A percentile compares a stretch with the other conserved stretches of the same genome.
phyloP scores from a whole-genome alignment of 2,329 filamentous ascomycete genomes.

The Colletotrichum ledebouriae region DNA sequence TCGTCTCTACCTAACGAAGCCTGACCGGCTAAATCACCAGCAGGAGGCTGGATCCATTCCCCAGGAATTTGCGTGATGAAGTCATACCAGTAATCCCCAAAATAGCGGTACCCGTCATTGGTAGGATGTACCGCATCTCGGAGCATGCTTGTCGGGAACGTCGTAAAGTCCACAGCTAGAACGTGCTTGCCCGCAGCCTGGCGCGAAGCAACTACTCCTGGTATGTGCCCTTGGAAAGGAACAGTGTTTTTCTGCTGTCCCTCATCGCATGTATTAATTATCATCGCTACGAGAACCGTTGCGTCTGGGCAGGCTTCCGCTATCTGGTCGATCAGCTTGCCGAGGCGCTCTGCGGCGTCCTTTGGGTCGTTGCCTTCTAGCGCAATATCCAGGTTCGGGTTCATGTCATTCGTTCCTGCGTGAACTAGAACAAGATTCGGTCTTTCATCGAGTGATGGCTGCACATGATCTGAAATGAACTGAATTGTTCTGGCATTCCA shows the following conservation, averaged over 20 bases:
- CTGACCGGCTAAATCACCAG: slow-evolving; percentile 41
- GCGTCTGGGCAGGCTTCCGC: slow-evolving; percentile 50
- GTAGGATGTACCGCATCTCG: slow-evolving; percentile 50
- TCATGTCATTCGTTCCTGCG: slow-evolving; percentile 57
- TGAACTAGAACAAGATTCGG: slow-evolving; percentile 54
- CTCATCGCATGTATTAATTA: slow-evolving; percentile 49
- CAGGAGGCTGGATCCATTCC: slow-evolving; percentile 51
- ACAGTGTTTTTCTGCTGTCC: slow-evolving; percentile 46
- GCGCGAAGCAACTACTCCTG: slow-evolving; percentile 48
- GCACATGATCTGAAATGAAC: slow-evolving; percentile 51
- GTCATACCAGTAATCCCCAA: slow-evolving; percentile 56
- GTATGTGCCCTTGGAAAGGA: slow-evolving; percentile 49
- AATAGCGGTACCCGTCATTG: slow-evolving; percentile 49
- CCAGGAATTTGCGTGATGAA: slow-evolving; percentile 52
- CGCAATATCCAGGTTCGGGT: slow-evolving; percentile 46
- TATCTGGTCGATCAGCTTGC: slow-evolving; percentile 51
- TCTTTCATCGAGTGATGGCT: slow-evolving; percentile 49
- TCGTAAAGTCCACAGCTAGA: slow-evolving; percentile 51
- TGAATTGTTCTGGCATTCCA: slow-evolving; percentile 55
- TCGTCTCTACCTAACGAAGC: too few species aligned
- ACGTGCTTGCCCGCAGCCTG: slow-evolving; percentile 48
- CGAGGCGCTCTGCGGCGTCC: slow-evolving; percentile 48
- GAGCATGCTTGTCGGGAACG: slow-evolving; percentile 46
- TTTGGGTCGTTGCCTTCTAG: slow-evolving; percentile 51
- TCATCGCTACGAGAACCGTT: slow-evolving; percentile 52